phyloP scores from a whole-genome alignment of 805 yeast species.

The Lipomyces sp. region DNA sequence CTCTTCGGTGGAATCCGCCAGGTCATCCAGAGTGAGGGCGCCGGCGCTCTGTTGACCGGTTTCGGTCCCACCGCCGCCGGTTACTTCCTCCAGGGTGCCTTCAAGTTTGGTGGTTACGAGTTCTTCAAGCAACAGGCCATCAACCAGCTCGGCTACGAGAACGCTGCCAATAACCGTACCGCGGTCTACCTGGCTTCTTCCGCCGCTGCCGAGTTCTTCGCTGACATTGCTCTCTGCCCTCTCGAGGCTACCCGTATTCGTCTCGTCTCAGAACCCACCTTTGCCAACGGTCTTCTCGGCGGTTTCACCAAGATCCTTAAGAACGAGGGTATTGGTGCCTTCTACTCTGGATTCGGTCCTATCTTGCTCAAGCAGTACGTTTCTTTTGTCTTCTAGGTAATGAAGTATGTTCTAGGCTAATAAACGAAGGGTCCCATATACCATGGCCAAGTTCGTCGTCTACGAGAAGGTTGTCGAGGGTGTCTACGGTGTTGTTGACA shows the following conservation, averaged over 20 bases:
- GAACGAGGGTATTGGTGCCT: conserved; percentile 68
- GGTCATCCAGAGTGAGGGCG: conserved; percentile 75
- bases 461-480: conserved; percentile 86
- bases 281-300: conserved; percentile 62
- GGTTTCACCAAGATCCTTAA: conserved; percentile 70
- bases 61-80: conserved; percentile 72
- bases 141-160: conserved; percentile 63
- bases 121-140: conserved; percentile 80
- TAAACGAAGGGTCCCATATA: conserved; percentile 69
- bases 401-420: too few relatives aligned
- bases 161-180: conserved; percentile 68
- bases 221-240: conserved; percentile 89
- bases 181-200: conserved; percentile 78
- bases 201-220: conserved; percentile 91
- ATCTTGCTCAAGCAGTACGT: conserved; percentile 82
- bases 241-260: conserved; percentile 92
- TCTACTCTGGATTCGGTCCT: conserved; percentile 88
- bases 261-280: conserved; percentile 91
- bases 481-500: conserved; percentile 72
- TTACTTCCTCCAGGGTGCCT: conserved; percentile 77
- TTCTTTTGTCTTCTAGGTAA: too few relatives aligned
- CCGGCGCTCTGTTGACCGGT: conserved; percentile 78
- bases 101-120: conserved; percentile 94
- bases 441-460: conserved; percentile 94
- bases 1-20: conserved; percentile 77